These are phyloP conservation scores for Scenedesmus sp. DNA, from an alignment of 163 green algal genomes.

Conservation along the genomic window DNA sequence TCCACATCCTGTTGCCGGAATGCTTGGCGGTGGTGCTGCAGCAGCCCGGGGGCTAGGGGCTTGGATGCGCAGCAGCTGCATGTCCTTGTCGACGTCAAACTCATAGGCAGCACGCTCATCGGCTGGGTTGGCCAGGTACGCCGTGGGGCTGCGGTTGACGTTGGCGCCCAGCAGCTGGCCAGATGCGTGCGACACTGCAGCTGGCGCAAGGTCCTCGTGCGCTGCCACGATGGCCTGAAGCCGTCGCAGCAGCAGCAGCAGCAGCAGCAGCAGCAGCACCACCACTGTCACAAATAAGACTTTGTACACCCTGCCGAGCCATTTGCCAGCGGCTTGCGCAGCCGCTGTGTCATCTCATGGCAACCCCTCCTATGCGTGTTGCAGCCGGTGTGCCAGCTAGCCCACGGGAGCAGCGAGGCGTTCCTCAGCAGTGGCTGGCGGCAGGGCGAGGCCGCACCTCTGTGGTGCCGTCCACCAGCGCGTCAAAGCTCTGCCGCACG, in stretches of 20 bases:
- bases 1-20: no score
- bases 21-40: background rate
- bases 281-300: no score
- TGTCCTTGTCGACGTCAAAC: slow-evolving; percentile 17
- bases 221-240: slow-evolving; percentile 63
- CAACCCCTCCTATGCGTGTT: no score
- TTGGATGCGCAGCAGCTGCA: slow-evolving; percentile 42
- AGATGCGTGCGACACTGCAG: slow-evolving; percentile 53
- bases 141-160: slow-evolving; percentile 89
- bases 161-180: slow-evolving; percentile 82
- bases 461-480: slow-evolving; percentile 85
- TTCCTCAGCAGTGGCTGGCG: background rate
- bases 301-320: no score
- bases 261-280: no score
- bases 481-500: slow-evolving; percentile 84
- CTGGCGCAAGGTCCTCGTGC: slow-evolving; percentile 39
- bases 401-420: no score
- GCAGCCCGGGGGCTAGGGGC: background rate
- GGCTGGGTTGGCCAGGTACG: slow-evolving; percentile 84
- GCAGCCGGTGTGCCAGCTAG: no score
- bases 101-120: slow-evolving; percentile 77
- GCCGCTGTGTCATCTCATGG: no score
- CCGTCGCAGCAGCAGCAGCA: background rate
- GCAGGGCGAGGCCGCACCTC: background rate
- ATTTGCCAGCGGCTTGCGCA: no score